These are phyloP conservation scores for Saccharomycopsis phalli DNA, from an alignment of 1,139 yeast species.

Conservation along the genomic window DNA sequence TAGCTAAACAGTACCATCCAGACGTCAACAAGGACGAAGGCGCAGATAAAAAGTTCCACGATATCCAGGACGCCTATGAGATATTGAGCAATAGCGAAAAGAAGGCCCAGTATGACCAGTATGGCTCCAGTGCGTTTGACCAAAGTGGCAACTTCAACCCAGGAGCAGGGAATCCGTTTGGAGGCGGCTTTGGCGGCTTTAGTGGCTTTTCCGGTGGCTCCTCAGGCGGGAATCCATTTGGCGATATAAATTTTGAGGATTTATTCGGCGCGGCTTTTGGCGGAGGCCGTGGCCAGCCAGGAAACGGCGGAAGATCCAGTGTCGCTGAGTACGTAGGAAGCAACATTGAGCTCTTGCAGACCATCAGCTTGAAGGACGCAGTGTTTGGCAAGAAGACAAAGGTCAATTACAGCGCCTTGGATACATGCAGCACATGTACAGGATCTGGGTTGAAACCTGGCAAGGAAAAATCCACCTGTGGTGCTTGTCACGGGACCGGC, in stretches of 20 bases:
- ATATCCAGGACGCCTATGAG: conserved; percentile 91
- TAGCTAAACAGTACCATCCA: conserved; percentile 93
- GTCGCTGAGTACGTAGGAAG: conserved; percentile 83
- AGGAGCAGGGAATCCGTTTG: conserved; percentile 28
- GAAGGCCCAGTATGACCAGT: conserved; percentile 84
- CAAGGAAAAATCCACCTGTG: conserved; percentile 69
- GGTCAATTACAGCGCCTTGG: conserved; percentile 67
- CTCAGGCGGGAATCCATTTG: conserved; percentile 35
- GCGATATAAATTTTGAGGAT: conserved; percentile 68
- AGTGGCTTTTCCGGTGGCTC: conserved; percentile 32
- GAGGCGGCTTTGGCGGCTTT: conserved; percentile 44
- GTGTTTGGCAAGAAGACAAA: conserved; percentile 67
- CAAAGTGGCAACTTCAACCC: conserved; percentile 43
- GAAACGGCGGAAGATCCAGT: conserved; percentile 29
- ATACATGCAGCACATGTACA: conserved; percentile 67
- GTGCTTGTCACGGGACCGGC: conserved; percentile 90
- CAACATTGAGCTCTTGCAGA: conserved; percentile 71
- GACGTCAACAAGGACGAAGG: conserved; percentile 89
- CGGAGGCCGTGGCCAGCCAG: conserved; percentile 31
- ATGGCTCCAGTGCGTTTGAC: conserved; percentile 81
- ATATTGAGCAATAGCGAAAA: conserved; percentile 79
- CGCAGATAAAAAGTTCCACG: conserved; percentile 85
- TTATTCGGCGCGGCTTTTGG: conserved; percentile 74
- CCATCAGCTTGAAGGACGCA: conserved; percentile 76
- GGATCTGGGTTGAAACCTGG: conserved; percentile 83